These are phyloP conservation scores for Hanseniaspora hatyaiensis DNA, from an alignment of 805 yeast species.

Conservation along the genomic window DNA sequence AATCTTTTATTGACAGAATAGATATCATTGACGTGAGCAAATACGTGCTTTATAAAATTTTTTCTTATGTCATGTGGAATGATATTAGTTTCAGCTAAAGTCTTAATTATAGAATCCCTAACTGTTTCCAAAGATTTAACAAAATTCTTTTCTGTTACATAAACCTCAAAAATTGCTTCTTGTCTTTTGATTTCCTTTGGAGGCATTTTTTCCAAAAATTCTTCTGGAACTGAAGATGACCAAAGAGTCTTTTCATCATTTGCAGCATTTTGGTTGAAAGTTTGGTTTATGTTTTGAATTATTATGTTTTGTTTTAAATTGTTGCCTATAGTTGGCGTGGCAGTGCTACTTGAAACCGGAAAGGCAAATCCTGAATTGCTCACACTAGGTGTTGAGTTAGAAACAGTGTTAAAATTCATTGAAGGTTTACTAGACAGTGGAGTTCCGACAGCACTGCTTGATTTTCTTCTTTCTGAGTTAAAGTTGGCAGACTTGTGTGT, in stretches of 20 bases:
- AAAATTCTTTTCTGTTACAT: constrained; percentile 87
- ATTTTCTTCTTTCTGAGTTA: constrained; percentile 6
- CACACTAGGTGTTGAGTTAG: too few relatives aligned
- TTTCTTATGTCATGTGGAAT: constrained; percentile 85
- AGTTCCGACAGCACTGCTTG: constrained; percentile 9
- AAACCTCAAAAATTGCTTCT: constrained; percentile 87
- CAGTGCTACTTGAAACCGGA: too few relatives aligned
- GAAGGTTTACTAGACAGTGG: constrained; percentile 10
- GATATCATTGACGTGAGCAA: constrained; percentile 79
- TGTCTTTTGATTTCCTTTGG: constrained; percentile 84
- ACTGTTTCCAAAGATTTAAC: constrained; percentile 88
- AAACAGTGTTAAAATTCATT: not conserved
- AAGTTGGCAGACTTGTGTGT: not conserved
- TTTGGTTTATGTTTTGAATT: constrained; percentile 18
- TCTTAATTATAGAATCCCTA: constrained; percentile 88
- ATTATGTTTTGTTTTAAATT: constrained; percentile 48
- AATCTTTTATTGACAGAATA: constrained; percentile 71
- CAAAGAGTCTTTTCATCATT: constrained; percentile 63
- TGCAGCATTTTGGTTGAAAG: not conserved
- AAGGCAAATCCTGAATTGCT: too few relatives aligned
- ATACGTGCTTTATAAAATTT: constrained; percentile 80
- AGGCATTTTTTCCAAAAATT: constrained; percentile 62
- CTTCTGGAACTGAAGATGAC: constrained; percentile 83
- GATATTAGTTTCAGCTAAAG: constrained; percentile 72
- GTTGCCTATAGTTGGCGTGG: too few relatives aligned